Conservation (phyloP, 306 rosid species). For the Vigna radiata region DNA sequence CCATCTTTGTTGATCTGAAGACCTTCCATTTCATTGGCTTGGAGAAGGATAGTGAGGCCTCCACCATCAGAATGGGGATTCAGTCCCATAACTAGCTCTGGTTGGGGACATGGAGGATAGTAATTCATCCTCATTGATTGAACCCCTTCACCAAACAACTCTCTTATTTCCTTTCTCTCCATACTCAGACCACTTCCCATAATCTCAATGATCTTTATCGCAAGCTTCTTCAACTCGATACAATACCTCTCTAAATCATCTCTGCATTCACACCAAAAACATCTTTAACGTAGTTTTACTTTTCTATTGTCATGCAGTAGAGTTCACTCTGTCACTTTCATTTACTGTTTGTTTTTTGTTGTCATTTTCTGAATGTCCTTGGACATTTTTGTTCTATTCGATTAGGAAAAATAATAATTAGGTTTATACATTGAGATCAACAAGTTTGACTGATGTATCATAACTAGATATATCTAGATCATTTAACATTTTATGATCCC, state of each 20-base stretch:
- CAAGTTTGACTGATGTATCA: background rate
- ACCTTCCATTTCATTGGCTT: slow-evolving; percentile 53
- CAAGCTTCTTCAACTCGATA: slow-evolving; percentile 1
- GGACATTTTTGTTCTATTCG: no score
- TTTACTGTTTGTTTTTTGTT: background rate
- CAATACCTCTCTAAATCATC: slow-evolving; percentile 32
- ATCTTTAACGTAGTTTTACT: background rate
- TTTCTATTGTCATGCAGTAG: no score
- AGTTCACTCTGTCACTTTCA: background rate
- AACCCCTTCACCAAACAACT: slow-evolving; percentile 32
- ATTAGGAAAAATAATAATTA: no score
- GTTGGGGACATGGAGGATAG: slow-evolving; percentile 56
- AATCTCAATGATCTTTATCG: background rate
- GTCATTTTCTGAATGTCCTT: background rate
- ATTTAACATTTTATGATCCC: no score
- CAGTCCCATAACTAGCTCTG: slow-evolving; percentile 50
- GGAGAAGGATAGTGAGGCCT: slow-evolving; percentile 50
- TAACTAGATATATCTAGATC: no score
- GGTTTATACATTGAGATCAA: background rate
- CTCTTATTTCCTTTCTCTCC: slow-evolving; percentile 27
- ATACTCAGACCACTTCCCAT: slow-evolving; percentile 34
- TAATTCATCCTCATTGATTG: slow-evolving; percentile 51
- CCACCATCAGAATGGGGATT: slow-evolving; percentile 50
- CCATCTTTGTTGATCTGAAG: slow-evolving; percentile 54
- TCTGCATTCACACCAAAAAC: slow-evolving; percentile 7